Evolutionary conservation across 495 filamentous ascomycete species (phyloP).

Genomic region (Penicillium paxilli): DNA sequence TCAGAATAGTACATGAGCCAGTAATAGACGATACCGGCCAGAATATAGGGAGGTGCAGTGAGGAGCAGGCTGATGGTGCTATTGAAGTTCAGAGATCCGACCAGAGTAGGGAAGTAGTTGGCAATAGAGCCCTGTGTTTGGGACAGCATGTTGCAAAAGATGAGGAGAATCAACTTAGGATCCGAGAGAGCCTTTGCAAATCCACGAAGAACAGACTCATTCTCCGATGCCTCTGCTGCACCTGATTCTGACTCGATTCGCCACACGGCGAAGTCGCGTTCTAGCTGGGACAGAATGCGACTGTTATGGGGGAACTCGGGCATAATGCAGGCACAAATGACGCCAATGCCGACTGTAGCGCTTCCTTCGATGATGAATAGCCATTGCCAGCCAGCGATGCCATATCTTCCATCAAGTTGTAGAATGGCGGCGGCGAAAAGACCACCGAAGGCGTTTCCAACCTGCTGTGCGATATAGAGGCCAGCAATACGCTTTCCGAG

Average conservation of each 20-base stretch:
- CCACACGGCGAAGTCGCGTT: constrained; percentile 30
- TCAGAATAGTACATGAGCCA: constrained; percentile 28
- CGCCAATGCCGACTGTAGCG: constrained; percentile 41
- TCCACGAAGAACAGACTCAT: constrained; percentile 16
- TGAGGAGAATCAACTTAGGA: constrained; percentile 24
- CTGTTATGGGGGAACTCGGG: constrained; percentile 38
- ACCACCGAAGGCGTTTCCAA: constrained; percentile 58
- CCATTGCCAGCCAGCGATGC: constrained; percentile 56
- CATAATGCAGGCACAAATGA: constrained; percentile 40
- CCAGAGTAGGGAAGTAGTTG: constrained; percentile 82
- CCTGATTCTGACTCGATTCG: constrained; percentile 31
- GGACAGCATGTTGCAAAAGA: constrained; percentile 30
- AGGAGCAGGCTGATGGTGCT: constrained; percentile 51
- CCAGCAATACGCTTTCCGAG: constrained; percentile 57
- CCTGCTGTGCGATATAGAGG: constrained; percentile 55
- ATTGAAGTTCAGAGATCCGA: constrained; percentile 63
- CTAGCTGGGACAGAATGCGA: constrained; percentile 19
- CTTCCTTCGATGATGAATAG: constrained; percentile 45
- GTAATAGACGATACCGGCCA: constrained; percentile 26
- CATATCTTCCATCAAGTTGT: constrained; percentile 41
- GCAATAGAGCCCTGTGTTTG: constrained; percentile 28
- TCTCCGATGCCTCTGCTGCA: constrained; percentile 25
- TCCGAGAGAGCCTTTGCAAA: constrained; percentile 25
- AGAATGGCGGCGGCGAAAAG: constrained; percentile 55
- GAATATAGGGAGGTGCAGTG: constrained; percentile 26